Evolutionary conservation across 345 rosid genomes (phyloP).

Genomic region (Gossypium australe): DNA sequence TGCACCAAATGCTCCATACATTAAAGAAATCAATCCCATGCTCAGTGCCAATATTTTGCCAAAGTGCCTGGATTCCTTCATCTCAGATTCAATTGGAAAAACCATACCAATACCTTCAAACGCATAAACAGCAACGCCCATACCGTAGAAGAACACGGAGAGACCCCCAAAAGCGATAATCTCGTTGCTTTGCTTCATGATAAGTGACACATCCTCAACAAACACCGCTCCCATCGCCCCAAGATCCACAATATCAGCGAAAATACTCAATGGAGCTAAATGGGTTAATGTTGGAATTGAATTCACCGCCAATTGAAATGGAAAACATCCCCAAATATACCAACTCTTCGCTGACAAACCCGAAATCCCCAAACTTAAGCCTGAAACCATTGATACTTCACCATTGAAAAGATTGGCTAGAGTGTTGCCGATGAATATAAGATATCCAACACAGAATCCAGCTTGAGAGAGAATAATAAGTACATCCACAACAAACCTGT

Average conservation of each 20-base stretch:
- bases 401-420: constrained; percentile 38
- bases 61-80: constrained; percentile 49
- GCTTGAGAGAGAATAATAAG: constrained; percentile 65
- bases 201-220: constrained; percentile 44
- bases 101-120: constrained; percentile 86
- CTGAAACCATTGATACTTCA: constrained; percentile 20
- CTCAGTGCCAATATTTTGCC: constrained; percentile 45
- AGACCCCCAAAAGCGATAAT: constrained; percentile 54
- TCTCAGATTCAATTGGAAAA: constrained; percentile 66
- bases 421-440: constrained; percentile 67
- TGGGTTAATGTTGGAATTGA: constrained; percentile 71
- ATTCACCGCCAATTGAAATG: constrained; percentile 74
- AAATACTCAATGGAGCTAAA: constrained; percentile 84
- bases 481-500: constrained; percentile 56
- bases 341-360: constrained; percentile 51
- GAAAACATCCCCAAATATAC: constrained; percentile 73
- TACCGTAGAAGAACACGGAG: constrained; percentile 62
- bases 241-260: constrained; percentile 79
- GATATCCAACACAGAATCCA: constrained; percentile 82
- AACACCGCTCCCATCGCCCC: constrained; percentile 72
- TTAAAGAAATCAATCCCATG: constrained; percentile 51
- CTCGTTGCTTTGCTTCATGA: constrained; percentile 37
- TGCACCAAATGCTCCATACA: constrained; percentile 63
- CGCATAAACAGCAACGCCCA: constrained; percentile 76
- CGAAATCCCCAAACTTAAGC: constrained; percentile 27